A percentile compares a stretch with the other conserved stretches of the same genome.
phyloP scores from a whole-genome alignment of 73 alveolate species.

The Stentor roeselii region DNA sequence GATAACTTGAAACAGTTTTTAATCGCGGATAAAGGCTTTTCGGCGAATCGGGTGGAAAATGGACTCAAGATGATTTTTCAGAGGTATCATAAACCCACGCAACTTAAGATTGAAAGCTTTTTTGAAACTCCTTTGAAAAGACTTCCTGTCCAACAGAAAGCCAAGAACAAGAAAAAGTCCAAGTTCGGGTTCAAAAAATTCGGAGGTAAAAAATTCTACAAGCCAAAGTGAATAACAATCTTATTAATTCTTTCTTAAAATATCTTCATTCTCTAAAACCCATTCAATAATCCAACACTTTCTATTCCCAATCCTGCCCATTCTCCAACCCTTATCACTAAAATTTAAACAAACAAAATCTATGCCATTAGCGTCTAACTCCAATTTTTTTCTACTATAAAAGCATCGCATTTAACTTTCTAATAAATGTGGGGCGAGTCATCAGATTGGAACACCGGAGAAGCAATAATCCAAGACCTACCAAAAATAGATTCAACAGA shows the following conservation, averaged over 20 bases:
- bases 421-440: not conserved
- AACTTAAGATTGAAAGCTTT: slow-evolving; percentile 15
- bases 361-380: too few relatives aligned
- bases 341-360: too few relatives aligned
- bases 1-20: slow-evolving; percentile 77
- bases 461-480: not conserved
- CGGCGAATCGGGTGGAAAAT: slow-evolving; percentile 67
- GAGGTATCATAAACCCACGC: slow-evolving; percentile 6
- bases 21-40: slow-evolving; percentile 79
- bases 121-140: slow-evolving; percentile 15
- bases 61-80: not conserved
- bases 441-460: not conserved
- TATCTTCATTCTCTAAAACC: too few relatives aligned
- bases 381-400: not conserved
- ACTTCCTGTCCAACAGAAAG: not conserved
- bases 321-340: too few relatives aligned
- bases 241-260: too few relatives aligned
- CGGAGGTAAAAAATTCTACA: too few relatives aligned
- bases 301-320: too few relatives aligned
- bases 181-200: too few relatives aligned
- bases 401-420: not conserved
- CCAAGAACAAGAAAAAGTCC: not conserved
- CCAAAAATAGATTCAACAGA: too few relatives aligned
- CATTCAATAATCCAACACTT: too few relatives aligned
- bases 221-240: too few relatives aligned